phyloP scores from a whole-genome alignment of 2,329 filamentous ascomycete genomes.

The Xylaria sp. region DNA sequence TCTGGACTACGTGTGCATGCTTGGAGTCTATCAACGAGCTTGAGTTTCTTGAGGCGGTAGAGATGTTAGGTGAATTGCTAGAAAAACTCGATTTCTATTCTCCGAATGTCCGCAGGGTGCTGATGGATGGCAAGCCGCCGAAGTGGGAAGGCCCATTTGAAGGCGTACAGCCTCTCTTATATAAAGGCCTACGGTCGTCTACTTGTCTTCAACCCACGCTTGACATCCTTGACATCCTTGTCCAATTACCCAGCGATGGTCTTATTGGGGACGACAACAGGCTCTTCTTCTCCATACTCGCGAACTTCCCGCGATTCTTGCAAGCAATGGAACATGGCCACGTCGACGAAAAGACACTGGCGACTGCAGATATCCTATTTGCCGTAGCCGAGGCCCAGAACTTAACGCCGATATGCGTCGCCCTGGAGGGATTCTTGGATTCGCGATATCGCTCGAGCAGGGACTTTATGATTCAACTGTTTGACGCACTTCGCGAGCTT shows the following conservation, averaged over 20 bases:
- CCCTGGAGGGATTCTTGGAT: conserved; percentile 70
- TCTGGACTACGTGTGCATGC: conserved; percentile 97
- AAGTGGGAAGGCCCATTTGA: conserved; percentile 91
- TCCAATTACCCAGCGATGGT: conserved; percentile 75
- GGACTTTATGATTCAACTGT: conserved; percentile 76
- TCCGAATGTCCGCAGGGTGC: conserved; percentile 65
- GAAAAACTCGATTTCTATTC: conserved; percentile 81
- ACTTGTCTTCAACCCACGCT: conserved; percentile 78
- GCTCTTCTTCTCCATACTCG: conserved; percentile 82
- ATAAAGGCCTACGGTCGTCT: conserved; percentile 90
- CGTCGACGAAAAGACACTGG: conserved; percentile 58
- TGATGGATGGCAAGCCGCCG: conserved; percentile 77
- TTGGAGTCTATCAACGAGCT: conserved; percentile 95
- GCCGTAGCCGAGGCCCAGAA: conserved; percentile 74
- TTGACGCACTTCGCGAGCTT: conserved; percentile 72
- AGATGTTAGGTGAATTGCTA: conserved; percentile 87
- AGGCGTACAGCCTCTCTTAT: conserved; percentile 81
- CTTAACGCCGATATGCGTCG: conserved; percentile 66
- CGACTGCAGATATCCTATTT: conserved; percentile 70
- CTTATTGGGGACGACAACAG: conserved; percentile 82
- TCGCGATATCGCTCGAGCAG: conserved; percentile 67
- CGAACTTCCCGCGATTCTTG: conserved; percentile 87
- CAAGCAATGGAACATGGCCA: conserved; percentile 71
- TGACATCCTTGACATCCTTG: conserved; percentile 75
- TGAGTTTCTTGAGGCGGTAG: conserved; percentile 88